These are phyloP conservation scores for Parasarocladium wereldwijsianum DNA, from an alignment of 2,329 filamentous ascomycete species.

Conservation along the genomic window DNA sequence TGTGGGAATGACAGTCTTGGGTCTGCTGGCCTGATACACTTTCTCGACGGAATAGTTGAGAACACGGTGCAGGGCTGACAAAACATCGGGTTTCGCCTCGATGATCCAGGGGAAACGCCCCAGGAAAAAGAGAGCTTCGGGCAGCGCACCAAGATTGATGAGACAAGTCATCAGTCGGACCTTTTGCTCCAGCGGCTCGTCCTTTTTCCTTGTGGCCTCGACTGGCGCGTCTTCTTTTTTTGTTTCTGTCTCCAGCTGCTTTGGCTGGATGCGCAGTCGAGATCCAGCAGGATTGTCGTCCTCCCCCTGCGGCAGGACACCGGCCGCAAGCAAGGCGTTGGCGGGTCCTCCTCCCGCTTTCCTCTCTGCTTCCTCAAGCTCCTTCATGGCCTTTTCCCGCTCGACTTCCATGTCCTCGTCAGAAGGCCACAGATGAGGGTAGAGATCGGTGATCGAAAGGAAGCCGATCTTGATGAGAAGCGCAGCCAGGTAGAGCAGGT, in stretches of 20 bases:
- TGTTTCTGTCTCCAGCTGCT: conserved; percentile 36
- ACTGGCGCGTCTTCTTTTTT: conserved; percentile 31
- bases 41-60: conserved; percentile 69
- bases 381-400: conserved; percentile 54
- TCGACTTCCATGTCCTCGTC: conserved; percentile 73
- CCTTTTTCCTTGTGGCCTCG: conserved; percentile 26
- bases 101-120: conserved; percentile 88
- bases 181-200: conserved; percentile 75
- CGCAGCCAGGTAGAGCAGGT: conserved; percentile 81
- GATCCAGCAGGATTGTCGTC: conserved; percentile 51
- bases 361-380: conserved; percentile 63
- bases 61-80: conserved; percentile 70
- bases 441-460: conserved; percentile 80
- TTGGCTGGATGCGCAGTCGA: conserved; percentile 17
- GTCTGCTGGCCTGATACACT: conserved; percentile 39
- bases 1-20: conserved; percentile 7
- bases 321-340: conserved; percentile 80
- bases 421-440: conserved; percentile 76
- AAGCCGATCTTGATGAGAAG: conserved; percentile 95
- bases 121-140: conserved; percentile 83
- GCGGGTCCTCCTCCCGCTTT: conserved; percentile 50
- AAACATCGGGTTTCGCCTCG: conserved; percentile 69
- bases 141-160: conserved; percentile 79
- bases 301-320: conserved; percentile 49
- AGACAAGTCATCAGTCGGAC: conserved; percentile 70